phyloP scores from a whole-genome alignment of 106 monocot species.

The Apostasia ramifera region DNA sequence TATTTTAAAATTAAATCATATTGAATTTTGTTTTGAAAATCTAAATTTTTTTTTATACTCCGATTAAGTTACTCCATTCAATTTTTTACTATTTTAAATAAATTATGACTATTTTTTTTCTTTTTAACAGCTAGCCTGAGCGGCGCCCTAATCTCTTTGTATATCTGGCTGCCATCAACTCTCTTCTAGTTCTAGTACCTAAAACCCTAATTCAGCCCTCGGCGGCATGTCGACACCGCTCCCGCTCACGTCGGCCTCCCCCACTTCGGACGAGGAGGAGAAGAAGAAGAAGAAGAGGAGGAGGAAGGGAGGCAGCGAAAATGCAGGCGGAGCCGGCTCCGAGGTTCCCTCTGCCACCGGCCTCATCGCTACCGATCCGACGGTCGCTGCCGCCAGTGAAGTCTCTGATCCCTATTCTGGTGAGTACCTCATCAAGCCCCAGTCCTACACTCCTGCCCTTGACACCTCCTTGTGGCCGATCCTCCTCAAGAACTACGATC shows the following conservation, averaged over 20 bases:
- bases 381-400: neutral
- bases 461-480: slow-evolving; percentile 86
- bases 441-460: slow-evolving; percentile 42
- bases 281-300: slow-evolving; percentile 43
- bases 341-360: neutral
- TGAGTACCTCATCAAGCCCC: slow-evolving; percentile 75
- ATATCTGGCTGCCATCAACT: neutral
- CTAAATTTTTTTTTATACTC: no score
- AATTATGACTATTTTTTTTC: no score
- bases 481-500: slow-evolving; percentile 87
- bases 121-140: no score
- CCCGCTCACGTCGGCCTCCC: slow-evolving; percentile 1
- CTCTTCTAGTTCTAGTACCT: neutral
- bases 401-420: slow-evolving; percentile 3
- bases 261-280: slow-evolving; percentile 17
- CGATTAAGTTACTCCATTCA: no score
- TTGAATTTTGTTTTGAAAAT: no score
- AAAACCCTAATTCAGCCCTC: slow-evolving; percentile 10
- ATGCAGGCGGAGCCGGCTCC: neutral
- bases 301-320: slow-evolving; percentile 9
- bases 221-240: slow-evolving; percentile 4
- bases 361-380: neutral
- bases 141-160: no score
- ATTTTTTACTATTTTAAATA: no score
- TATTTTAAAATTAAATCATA: no score